Conservation (phyloP, 1,284 basidiomycete species). For the Cryptococcus deneoformans region DNA sequence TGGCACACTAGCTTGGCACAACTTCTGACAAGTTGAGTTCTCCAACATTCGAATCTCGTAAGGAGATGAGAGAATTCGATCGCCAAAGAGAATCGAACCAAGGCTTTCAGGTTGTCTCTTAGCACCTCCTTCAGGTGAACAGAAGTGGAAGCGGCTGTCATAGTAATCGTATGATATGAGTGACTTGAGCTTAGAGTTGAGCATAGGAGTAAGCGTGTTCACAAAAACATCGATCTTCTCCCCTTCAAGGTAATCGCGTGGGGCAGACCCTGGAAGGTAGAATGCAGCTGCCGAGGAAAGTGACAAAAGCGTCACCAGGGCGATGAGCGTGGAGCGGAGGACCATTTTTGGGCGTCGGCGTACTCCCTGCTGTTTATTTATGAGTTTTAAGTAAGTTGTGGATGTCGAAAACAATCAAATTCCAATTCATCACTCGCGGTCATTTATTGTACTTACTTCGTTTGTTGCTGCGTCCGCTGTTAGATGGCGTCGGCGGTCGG, state of each 20-base stretch:
- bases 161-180: constrained; percentile 41
- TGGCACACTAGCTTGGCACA: constrained; percentile 67
- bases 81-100: constrained; percentile 92
- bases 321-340: constrained; percentile 11
- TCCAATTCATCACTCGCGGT: too few species aligned
- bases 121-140: constrained; percentile 71
- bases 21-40: constrained; percentile 64
- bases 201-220: constrained; percentile 83
- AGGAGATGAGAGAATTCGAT: constrained; percentile 88
- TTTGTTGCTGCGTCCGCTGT: too few species aligned
- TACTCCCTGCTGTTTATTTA: too few species aligned
- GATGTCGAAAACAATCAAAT: too few species aligned
- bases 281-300: constrained; percentile 53
- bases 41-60: constrained; percentile 59
- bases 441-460: too few species aligned
- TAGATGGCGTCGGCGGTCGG: too few species aligned
- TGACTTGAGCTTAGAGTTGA: constrained; percentile 69
- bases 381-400: too few species aligned
- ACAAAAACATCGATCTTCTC: constrained; percentile 69
- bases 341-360: constrained; percentile 8
- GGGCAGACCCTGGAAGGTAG: constrained; percentile 72
- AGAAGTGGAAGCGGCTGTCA: constrained; percentile 71
- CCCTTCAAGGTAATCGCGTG: constrained; percentile 69
- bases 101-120: constrained; percentile 80
- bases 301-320: constrained; percentile 7